These are phyloP conservation scores for Pyrenula massariospora DNA, from an alignment of 495 filamentous ascomycete species.

Conservation along the genomic window DNA sequence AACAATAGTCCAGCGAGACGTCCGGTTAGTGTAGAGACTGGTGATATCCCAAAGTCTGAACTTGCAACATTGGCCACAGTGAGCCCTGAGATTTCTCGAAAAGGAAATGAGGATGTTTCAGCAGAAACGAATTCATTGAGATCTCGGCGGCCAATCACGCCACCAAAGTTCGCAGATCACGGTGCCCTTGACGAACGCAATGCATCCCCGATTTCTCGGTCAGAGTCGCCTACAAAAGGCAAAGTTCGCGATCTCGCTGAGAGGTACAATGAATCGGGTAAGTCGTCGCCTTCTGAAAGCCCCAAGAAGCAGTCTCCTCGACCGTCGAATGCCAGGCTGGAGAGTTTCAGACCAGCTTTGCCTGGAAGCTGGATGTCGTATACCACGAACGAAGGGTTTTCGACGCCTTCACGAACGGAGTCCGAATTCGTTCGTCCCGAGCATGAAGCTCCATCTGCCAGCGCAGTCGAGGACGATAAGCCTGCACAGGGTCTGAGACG, in stretches of 20 bases:
- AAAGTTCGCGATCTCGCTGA: conserved; percentile 35
- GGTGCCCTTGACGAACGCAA: neutral
- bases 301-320: conserved; percentile 17
- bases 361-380: conserved; percentile 56
- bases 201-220: conserved; percentile 3
- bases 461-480: neutral
- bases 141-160: neutral
- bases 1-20: conserved; percentile 51
- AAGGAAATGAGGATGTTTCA: neutral
- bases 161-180: neutral
- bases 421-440: neutral
- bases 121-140: neutral
- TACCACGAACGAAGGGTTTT: neutral
- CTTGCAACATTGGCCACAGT: conserved; percentile 31
- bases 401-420: neutral
- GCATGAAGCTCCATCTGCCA: neutral
- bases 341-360: conserved; percentile 44
- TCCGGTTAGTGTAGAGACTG: conserved; percentile 35
- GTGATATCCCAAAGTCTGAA: conserved; percentile 23
- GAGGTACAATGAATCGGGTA: conserved; percentile 22
- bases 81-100: conserved; percentile 6
- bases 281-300: conserved; percentile 16
- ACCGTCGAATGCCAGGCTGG: conserved; percentile 12
- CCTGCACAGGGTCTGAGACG: neutral
- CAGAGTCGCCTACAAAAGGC: conserved; percentile 26